Conservation (phyloP, 768 basidiomycete genomes). For the Lentinula sp. region DNA sequence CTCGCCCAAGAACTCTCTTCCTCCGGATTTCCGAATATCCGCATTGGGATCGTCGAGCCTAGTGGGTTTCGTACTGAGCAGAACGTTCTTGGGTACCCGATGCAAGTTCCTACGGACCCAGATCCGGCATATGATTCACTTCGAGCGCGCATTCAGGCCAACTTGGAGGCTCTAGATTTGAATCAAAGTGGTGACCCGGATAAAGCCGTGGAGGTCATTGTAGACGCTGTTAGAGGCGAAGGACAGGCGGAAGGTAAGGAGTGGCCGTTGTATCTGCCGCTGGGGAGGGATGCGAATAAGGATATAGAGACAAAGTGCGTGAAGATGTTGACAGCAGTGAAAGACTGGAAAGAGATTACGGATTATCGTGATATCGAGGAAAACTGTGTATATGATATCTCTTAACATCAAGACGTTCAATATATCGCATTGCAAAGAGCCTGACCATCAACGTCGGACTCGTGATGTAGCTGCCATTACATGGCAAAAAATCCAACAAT, state of each 20-base stretch:
- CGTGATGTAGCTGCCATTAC: too few relatives aligned
- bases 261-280: not conserved
- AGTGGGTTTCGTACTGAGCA: not conserved
- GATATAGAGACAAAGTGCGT: not conserved
- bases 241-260: slow-evolving; percentile 13
- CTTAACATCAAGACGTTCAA: too few relatives aligned
- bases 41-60: slow-evolving; percentile 10
- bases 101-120: not conserved
- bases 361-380: too few relatives aligned
- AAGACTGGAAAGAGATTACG: not conserved
- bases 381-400: too few relatives aligned
- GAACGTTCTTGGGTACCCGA: slow-evolving; percentile 15
- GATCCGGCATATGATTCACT: not conserved
- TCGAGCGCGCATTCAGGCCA: not conserved
- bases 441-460: too few relatives aligned
- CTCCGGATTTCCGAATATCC: not conserved
- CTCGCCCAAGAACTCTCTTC: not conserved
- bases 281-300: not conserved
- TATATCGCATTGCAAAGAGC: too few relatives aligned
- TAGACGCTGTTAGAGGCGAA: slow-evolving; percentile 28
- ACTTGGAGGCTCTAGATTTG: slow-evolving; percentile 9
- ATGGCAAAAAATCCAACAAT: too few relatives aligned
- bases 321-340: not conserved
- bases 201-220: slow-evolving; percentile 23
- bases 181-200: slow-evolving; percentile 21